phyloP scores from a whole-genome alignment of 306 rosid genomes.

The Lotus japonicus region DNA sequence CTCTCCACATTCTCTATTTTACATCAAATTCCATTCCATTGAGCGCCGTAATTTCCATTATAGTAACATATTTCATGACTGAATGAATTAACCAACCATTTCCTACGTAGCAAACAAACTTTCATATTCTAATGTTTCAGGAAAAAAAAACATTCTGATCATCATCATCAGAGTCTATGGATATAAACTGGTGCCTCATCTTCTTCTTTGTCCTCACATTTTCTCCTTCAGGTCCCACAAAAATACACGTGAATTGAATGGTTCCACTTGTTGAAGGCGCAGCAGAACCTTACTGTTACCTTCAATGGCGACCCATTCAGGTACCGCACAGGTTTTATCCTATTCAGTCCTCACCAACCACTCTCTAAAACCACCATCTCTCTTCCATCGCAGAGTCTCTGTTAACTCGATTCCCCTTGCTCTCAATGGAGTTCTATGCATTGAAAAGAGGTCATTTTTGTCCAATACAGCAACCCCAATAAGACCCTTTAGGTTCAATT shows the following conservation, averaged over 20 bases:
- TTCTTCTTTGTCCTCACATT: slow-evolving; percentile 38
- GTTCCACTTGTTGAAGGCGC: background rate
- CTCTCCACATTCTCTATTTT: too few relatives aligned
- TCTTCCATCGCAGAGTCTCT: background rate
- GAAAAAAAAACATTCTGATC: too few relatives aligned
- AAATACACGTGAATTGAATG: background rate
- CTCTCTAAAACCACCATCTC: background rate
- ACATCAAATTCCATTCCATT: too few relatives aligned
- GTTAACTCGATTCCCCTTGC: slow-evolving; percentile 22
- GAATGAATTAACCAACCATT: too few relatives aligned
- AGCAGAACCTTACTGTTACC: background rate
- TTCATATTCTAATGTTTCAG: too few relatives aligned
- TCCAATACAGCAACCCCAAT: background rate
- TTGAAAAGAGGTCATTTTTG: slow-evolving; percentile 9
- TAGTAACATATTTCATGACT: too few relatives aligned
- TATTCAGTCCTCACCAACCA: slow-evolving; percentile 26
- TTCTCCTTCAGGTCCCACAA: slow-evolving; percentile 23
- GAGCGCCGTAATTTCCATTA: too few relatives aligned
- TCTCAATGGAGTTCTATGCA: background rate
- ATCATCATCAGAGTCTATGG: background rate
- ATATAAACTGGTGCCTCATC: slow-evolving; percentile 2
- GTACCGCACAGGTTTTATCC: slow-evolving; percentile 14
- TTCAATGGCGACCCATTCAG: slow-evolving; percentile 51
- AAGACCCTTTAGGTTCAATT: background rate
- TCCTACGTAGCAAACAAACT: too few relatives aligned